A percentile compares a stretch with the other conserved stretches of the same genome.
phyloP scores from a whole-genome alignment of 2,329 filamentous ascomycete genomes.

The Fusarium tricinctum region DNA sequence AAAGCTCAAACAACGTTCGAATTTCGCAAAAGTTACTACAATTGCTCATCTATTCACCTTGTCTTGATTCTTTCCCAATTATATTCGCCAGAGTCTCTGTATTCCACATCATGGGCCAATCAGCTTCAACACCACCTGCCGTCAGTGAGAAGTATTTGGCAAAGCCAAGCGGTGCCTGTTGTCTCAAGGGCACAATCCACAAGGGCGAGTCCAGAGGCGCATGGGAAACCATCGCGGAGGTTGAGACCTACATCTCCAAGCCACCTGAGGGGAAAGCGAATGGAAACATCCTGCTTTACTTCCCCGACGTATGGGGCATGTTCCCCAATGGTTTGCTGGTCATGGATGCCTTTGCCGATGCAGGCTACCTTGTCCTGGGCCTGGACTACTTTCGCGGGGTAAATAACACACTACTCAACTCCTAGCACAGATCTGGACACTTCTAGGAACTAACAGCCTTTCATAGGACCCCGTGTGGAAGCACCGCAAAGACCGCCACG shows the following conservation, averaged over 20 bases:
- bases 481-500: constrained; percentile 8
- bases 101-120: constrained; percentile 5
- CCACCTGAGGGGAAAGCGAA: constrained; percentile 1
- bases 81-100: no score
- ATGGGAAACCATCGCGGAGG: constrained; percentile 3
- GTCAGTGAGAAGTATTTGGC: constrained; percentile 1
- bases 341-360: constrained; percentile 17
- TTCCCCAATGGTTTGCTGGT: constrained; percentile 13
- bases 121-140: neutral
- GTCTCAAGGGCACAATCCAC: constrained; percentile 9
- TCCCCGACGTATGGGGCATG: constrained; percentile 23
- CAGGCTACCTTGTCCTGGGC: constrained; percentile 11
- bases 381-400: constrained; percentile 20
- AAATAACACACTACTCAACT: no score
- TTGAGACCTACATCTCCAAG: constrained; percentile 14
- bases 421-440: no score
- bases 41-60: neutral
- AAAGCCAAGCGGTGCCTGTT: constrained; percentile 7
- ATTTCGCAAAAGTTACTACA: neutral
- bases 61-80: fast-evolving
- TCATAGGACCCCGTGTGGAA: constrained; percentile 17
- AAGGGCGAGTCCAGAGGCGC: constrained; percentile 7
- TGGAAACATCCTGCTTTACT: constrained; percentile 10
- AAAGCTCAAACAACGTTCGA: neutral
- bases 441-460: neutral